Percentiles rank a stretch among this genome's conserved stretches.
Evolutionary conservation across 2,329 filamentous ascomycete genomes (phyloP).

Genomic region (Rhynchosporium secalis): DNA sequence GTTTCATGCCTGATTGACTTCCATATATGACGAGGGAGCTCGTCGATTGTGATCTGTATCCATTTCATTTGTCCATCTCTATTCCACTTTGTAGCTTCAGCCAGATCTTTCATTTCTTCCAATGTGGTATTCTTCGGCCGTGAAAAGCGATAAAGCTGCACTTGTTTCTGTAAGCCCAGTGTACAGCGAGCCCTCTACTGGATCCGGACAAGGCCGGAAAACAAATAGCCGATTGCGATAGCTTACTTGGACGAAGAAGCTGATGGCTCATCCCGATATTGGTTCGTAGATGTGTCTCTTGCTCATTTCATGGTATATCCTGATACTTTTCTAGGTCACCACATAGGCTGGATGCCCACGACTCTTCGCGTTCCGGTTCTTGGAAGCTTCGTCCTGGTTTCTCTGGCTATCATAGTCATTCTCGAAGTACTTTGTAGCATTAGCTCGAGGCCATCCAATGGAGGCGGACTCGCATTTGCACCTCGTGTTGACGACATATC

Average conservation of each 20-base stretch:
- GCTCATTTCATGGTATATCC: not conserved
- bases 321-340: not conserved
- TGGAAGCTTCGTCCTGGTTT: slow-evolving; percentile 40
- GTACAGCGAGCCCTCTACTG: too few relatives aligned
- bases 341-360: slow-evolving; percentile 42
- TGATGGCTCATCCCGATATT: not conserved
- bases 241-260: too few relatives aligned
- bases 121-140: too few relatives aligned
- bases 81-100: not conserved
- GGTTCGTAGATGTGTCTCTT: not conserved
- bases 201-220: too few relatives aligned
- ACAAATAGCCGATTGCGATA: too few relatives aligned
- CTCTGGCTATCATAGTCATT: slow-evolving; percentile 44
- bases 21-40: not conserved
- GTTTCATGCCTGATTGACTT: slow-evolving; percentile 8
- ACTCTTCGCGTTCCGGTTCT: slow-evolving; percentile 44
- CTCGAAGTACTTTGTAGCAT: slow-evolving; percentile 48
- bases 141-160: not conserved
- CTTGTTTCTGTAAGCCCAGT: too few relatives aligned
- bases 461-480: slow-evolving; percentile 44
- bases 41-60: not conserved
- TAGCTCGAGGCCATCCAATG: slow-evolving; percentile 22
- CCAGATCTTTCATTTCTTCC: too few relatives aligned
- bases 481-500: slow-evolving; percentile 42
- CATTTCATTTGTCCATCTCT: not conserved